A percentile compares a stretch with the other conserved stretches of the same genome.
These are phyloP conservation scores for Rhynchospora breviuscula DNA, from an alignment of 176 grass and related monocot species.

Conservation along the genomic window DNA sequence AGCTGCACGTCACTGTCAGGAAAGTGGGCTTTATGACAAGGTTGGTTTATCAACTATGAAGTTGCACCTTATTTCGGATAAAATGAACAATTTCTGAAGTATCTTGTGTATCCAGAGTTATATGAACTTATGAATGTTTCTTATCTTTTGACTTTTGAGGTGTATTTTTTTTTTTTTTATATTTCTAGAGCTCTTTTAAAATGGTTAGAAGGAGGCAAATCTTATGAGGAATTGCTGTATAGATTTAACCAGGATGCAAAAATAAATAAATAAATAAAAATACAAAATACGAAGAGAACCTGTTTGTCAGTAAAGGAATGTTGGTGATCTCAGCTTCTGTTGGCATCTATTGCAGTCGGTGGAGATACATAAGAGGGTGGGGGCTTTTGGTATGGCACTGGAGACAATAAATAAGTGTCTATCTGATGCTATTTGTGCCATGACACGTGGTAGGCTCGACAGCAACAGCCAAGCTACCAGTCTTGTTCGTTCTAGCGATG, in stretches of 20 bases:
- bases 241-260: background rate
- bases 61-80: background rate
- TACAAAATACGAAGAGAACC: background rate
- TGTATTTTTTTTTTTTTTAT: background rate
- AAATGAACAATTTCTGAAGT: background rate
- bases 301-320: background rate
- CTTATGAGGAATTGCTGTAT: background rate
- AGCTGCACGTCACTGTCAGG: conserved; percentile 75
- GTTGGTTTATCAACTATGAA: conserved; percentile 30
- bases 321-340: background rate
- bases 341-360: conserved; percentile 37
- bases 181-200: background rate
- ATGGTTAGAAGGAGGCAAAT: background rate
- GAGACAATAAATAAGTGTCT: conserved; percentile 96
- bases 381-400: conserved; percentile 85
- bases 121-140: background rate
- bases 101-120: background rate
- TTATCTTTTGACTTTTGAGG: background rate
- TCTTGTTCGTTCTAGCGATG: conserved; percentile 81
- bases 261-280: too few relatives aligned
- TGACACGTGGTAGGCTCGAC: conserved; percentile 60
- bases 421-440: conserved; percentile 84
- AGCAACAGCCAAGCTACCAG: conserved; percentile 65
- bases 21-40: conserved; percentile 91
- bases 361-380: conserved; percentile 87